Evolutionary conservation across 768 basidiomycete species (phyloP).

Genomic region (Tulasnella sp.): DNA sequence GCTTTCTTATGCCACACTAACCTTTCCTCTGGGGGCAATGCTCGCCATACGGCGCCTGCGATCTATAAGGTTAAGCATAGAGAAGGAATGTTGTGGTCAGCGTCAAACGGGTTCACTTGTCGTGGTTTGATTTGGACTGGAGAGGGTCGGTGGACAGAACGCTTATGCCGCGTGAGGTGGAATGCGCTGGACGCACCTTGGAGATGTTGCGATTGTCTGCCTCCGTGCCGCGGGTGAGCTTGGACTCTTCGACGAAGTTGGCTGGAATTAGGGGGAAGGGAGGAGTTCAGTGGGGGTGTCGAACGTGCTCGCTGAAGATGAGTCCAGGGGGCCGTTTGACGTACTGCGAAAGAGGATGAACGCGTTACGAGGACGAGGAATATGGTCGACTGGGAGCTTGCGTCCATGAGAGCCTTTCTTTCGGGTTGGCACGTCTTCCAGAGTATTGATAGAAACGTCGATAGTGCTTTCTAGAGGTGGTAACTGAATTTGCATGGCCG

Average conservation of each 20-base stretch:
- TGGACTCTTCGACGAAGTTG: constrained; percentile 17
- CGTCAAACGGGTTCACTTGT: background rate
- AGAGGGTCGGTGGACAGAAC: constrained; percentile 13
- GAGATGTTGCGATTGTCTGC: constrained; percentile 28
- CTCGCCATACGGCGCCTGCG: constrained; percentile 27
- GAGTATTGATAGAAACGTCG: background rate
- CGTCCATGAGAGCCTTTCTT: constrained; percentile 13
- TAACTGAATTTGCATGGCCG: background rate
- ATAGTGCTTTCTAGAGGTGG: background rate
- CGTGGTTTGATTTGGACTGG: constrained; percentile 8
- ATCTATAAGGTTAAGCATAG: constrained; percentile 17
- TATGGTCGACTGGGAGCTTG: constrained; percentile 27
- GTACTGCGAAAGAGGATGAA: constrained; percentile 31
- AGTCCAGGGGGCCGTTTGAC: background rate
- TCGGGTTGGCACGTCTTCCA: background rate
- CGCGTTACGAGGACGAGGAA: constrained; percentile 30
- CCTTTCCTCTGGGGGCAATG: constrained; percentile 21
- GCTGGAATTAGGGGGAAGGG: background rate
- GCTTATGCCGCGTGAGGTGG: background rate
- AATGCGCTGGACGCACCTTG: constrained; percentile 17
- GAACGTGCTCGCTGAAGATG: too few species aligned
- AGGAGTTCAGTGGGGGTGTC: background rate
- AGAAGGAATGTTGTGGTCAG: constrained; percentile 20
- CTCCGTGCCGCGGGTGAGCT: constrained; percentile 25
- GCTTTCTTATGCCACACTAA: constrained; percentile 26